Conservation (phyloP, 495 filamentous ascomycete genomes). For the Apodospora peruviana region DNA sequence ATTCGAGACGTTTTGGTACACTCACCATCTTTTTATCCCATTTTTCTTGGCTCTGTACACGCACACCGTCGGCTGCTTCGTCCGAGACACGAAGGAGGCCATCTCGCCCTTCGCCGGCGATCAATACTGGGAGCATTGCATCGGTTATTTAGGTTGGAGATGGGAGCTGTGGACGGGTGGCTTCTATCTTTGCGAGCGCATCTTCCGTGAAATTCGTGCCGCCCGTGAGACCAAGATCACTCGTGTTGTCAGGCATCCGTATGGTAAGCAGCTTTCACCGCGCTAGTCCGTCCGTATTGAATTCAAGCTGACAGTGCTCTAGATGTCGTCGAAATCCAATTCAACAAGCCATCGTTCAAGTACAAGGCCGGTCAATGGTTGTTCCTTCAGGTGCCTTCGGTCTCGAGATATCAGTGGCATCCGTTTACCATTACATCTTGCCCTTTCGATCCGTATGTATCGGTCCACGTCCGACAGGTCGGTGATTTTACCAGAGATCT, state of each 20-base stretch:
- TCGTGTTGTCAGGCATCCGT: slow-evolving; percentile 94
- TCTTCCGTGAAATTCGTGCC: slow-evolving; percentile 86
- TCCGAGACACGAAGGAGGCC: slow-evolving; percentile 64
- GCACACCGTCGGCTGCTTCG: slow-evolving; percentile 94
- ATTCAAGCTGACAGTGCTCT: slow-evolving; percentile 1
- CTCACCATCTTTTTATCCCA: slow-evolving; percentile 93
- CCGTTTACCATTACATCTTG: slow-evolving; percentile 99
- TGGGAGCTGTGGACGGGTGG: slow-evolving; percentile 90
- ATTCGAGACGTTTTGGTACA: slow-evolving; percentile 99
- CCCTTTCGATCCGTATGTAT: slow-evolving; percentile 90
- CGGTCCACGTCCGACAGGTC: slow-evolving; percentile 90
- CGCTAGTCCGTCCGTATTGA: background rate
- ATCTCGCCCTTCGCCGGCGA: slow-evolving; percentile 79
- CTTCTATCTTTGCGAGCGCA: slow-evolving; percentile 78
- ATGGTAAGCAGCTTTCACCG: slow-evolving; percentile 54
- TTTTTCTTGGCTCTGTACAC: slow-evolving; percentile 93
- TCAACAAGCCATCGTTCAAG: slow-evolving; percentile 89
- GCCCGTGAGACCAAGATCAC: slow-evolving; percentile 80
- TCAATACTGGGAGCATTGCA: slow-evolving; percentile 84
- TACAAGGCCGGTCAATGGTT: slow-evolving; percentile 99
- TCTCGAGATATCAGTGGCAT: slow-evolving; percentile 92
- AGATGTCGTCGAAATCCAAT: slow-evolving; percentile 98
- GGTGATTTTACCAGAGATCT: slow-evolving; percentile 89
- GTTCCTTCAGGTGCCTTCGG: slow-evolving; percentile 85
- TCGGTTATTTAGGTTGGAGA: slow-evolving; percentile 95